These are phyloP conservation scores for Podosphaera leucotricha DNA, from an alignment of 2,329 filamentous ascomycete species.

Conservation along the genomic window DNA sequence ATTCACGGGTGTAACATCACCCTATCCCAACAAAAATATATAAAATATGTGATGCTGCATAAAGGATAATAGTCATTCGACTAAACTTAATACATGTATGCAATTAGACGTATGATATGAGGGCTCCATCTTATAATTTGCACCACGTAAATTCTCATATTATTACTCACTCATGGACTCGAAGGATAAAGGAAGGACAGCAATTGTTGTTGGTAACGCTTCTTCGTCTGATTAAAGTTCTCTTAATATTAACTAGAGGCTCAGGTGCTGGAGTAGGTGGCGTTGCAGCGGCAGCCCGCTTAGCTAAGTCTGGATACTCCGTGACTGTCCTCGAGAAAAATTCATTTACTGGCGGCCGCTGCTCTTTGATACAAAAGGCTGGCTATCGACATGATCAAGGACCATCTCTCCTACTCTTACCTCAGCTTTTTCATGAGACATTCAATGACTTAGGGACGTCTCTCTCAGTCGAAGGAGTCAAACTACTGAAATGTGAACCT, in stretches of 20 bases:
- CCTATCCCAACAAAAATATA: not conserved
- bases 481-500: constrained; percentile 46
- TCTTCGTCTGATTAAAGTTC: not conserved
- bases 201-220: constrained; percentile 27
- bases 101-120: not conserved
- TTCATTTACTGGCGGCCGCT: constrained; percentile 45
- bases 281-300: constrained; percentile 44
- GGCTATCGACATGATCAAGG: constrained; percentile 55
- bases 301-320: constrained; percentile 43
- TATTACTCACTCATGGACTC: constrained; percentile 6
- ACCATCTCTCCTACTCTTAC: constrained; percentile 48
- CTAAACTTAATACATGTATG: not conserved
- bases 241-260: constrained; percentile 10
- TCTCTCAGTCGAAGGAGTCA: constrained; percentile 39
- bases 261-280: constrained; percentile 46
- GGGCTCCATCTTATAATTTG: constrained; percentile 2
- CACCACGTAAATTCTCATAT: constrained; percentile 2
- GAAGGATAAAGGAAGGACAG: constrained; percentile 20
- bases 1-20: not conserved
- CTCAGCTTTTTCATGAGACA: constrained; percentile 43
- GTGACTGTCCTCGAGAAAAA: constrained; percentile 69
- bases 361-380: constrained; percentile 36
- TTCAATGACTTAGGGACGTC: constrained; percentile 46
- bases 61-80: not conserved
- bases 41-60: not conserved